Conservation (phyloP, 2,329 filamentous ascomycete genomes). For the Aureobasidium sp. region DNA sequence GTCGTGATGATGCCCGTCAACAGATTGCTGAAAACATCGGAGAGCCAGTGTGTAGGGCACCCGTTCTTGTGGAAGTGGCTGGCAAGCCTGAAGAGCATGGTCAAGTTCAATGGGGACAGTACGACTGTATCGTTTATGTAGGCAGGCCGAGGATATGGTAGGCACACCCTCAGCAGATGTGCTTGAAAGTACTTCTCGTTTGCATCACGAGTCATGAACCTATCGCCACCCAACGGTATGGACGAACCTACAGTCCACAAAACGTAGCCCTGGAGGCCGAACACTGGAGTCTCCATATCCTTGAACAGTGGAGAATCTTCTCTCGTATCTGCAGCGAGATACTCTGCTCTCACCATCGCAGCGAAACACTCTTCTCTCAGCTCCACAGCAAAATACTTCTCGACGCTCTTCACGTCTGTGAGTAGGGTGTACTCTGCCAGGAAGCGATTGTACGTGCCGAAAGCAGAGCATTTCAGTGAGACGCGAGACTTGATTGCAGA, state of each 20-base stretch:
- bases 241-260: background rate
- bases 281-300: background rate
- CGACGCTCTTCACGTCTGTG: background rate
- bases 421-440: background rate
- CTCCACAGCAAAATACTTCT: too few species aligned
- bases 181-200: background rate
- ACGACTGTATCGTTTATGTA: too few species aligned
- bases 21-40: background rate
- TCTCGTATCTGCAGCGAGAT: too few species aligned
- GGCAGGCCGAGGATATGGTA: background rate
- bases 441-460: too few species aligned
- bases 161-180: background rate
- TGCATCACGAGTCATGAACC: background rate
- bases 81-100: too few species aligned
- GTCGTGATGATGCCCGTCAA: background rate
- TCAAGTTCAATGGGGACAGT: too few species aligned
- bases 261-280: background rate
- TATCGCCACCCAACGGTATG: too few species aligned
- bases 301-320: background rate
- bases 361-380: too few species aligned
- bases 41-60: background rate
- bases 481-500: background rate
- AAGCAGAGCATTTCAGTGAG: too few species aligned
- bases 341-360: too few species aligned
- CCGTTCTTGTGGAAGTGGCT: background rate